These are phyloP conservation scores for Pseudogymnoascus pannorum DNA, from an alignment of 2,329 filamentous ascomycete genomes.

Conservation along the genomic window DNA sequence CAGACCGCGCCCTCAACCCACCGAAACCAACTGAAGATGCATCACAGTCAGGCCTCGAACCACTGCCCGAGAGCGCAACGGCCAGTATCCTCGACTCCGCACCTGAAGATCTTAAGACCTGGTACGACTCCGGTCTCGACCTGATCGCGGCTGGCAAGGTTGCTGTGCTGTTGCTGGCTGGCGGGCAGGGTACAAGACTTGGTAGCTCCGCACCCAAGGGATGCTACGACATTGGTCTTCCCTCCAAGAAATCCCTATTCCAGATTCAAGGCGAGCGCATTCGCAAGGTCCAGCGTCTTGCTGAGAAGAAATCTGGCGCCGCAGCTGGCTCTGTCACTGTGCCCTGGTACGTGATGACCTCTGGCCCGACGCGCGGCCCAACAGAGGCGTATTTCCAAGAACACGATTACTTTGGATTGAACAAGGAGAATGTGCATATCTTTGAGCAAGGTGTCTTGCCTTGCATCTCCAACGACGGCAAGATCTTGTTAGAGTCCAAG, in stretches of 20 bases:
- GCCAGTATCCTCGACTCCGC: constrained; percentile 90
- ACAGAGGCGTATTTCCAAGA: constrained; percentile 92
- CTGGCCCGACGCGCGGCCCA: constrained; percentile 80
- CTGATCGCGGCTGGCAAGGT: constrained; percentile 63
- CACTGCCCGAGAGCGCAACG: constrained; percentile 75
- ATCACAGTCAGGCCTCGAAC: constrained; percentile 54
- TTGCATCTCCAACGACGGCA: constrained; percentile 95
- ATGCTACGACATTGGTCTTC: constrained; percentile 92
- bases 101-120: constrained; percentile 67
- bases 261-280: constrained; percentile 97
- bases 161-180: constrained; percentile 90
- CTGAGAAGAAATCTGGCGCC: constrained; percentile 57
- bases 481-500: constrained; percentile 90
- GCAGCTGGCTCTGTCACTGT: constrained; percentile 56
- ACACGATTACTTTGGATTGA: constrained; percentile 83
- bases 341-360: constrained; percentile 99
- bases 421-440: constrained; percentile 77
- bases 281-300: constrained; percentile 73
- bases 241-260: constrained; percentile 90
- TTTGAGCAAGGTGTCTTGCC: constrained; percentile 97
- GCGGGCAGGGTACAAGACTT: constrained; percentile 89
- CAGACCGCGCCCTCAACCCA: constrained; percentile 73
- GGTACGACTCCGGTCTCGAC: constrained; percentile 67
- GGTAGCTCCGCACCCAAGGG: constrained; percentile 95
- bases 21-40: constrained; percentile 44